Conservation (phyloP, 805 yeast species). For the Brettanomyces naardenensis region DNA sequence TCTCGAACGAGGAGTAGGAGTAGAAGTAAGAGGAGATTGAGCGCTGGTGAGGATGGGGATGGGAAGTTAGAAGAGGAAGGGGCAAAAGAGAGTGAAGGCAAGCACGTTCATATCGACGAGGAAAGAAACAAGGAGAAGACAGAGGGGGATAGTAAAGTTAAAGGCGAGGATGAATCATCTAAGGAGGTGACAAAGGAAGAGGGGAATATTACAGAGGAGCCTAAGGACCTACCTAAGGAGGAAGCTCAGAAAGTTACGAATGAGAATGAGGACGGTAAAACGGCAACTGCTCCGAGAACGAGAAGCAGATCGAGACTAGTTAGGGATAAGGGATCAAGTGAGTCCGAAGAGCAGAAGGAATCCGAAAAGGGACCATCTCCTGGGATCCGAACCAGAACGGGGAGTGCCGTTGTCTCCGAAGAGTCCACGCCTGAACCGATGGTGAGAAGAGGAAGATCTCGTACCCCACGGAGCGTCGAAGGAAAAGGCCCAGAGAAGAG, state of each 20-base stretch:
- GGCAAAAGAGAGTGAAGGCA: neutral
- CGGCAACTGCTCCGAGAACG: neutral
- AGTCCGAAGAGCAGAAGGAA: neutral
- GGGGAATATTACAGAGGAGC: neutral
- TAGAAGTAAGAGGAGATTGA: neutral
- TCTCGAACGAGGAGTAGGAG: constrained; percentile 1
- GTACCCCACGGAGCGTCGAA: constrained; percentile 1
- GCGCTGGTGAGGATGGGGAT: neutral
- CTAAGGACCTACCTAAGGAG: neutral
- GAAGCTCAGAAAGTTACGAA: neutral
- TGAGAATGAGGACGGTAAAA: neutral
- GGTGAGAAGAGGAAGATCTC: neutral
- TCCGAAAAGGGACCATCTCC: too few relatives aligned
- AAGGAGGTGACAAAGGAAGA: neutral
- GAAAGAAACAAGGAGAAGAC: constrained; percentile 2
- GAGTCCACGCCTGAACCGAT: neutral
- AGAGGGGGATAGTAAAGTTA: constrained; percentile 1
- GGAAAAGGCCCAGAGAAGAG: constrained; percentile 3
- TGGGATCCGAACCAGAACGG: neutral
- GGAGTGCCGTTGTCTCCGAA: neutral
- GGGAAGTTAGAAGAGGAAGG: neutral
- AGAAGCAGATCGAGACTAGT: neutral
- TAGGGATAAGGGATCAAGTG: neutral
- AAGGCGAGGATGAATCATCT: too few relatives aligned
- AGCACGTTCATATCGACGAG: constrained; percentile 5